A percentile compares a stretch with the other conserved stretches of the same genome.
Conservation (phyloP, 1,139 yeast species). For the Suhomyces anneliseae region DNA sequence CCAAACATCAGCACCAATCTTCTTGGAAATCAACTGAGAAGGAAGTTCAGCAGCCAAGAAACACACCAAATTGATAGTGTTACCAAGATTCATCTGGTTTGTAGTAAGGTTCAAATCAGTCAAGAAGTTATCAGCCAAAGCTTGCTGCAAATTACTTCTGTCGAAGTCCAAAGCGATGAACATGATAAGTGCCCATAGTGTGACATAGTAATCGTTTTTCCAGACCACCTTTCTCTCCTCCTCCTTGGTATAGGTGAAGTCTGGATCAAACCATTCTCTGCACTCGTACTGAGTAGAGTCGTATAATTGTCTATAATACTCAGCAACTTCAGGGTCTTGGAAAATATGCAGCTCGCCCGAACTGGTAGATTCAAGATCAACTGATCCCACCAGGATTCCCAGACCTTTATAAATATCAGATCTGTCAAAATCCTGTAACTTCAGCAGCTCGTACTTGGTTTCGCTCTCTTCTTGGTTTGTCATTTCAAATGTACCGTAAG, state of each 20-base stretch:
- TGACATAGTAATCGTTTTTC: constrained; percentile 46
- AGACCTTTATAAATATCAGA: background rate
- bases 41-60: constrained; percentile 56
- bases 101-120: constrained; percentile 45
- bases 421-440: background rate
- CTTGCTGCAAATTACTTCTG: constrained; percentile 51
- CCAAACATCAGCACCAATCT: constrained; percentile 54
- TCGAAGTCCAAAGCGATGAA: constrained; percentile 54
- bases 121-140: constrained; percentile 49
- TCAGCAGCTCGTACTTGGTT: background rate
- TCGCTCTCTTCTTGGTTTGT: background rate
- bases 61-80: constrained; percentile 43
- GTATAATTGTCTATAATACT: constrained; percentile 39
- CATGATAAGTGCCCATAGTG: constrained; percentile 50
- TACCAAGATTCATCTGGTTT: constrained; percentile 49
- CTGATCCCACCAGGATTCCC: background rate
- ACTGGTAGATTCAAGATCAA: constrained; percentile 5
- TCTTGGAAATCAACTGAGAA: constrained; percentile 53
- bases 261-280: constrained; percentile 44
- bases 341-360: constrained; percentile 9
- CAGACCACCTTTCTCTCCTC: constrained; percentile 43
- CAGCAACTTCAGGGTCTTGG: constrained; percentile 41
- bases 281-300: constrained; percentile 47
- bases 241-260: constrained; percentile 42
- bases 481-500: background rate